Evolutionary conservation across 192 early-diverging fungal genomes (phyloP), one percentile per base, ranked within the genome.

Genomic region (Allomyces macrogynus): DNA sequence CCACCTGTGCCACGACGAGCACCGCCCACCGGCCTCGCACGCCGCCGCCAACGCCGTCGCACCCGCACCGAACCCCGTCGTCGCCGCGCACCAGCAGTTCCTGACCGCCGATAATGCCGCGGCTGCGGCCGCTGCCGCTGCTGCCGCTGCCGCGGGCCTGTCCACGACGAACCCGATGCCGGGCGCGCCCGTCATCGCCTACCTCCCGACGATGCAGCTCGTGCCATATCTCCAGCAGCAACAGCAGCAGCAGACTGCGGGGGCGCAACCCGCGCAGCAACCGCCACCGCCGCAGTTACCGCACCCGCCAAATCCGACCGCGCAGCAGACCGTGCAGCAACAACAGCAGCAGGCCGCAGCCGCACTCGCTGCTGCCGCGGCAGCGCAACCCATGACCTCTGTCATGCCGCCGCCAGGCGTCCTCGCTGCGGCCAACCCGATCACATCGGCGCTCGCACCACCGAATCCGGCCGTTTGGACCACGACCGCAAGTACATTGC

Each of bases 1-100:
- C n/a, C 88, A 93, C 66, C 70, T 93, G 32, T 97, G 94, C 75
- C 89, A 86, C 61, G 89, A 97, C 71, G 91, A 91, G 68, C 16
- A 14, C 16, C 49, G 49, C 49, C 49, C 49, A 5, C 49, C 49
- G 49, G 12, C 49, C 4, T n/a, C 12, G 12, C 49, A 57, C 16
- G 49, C 20, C 12, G 49, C 49, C 49, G 49, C 49, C 49, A 57
- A 57, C 49, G 12, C 61, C 22, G 68, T 43, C 26, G 65, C 64
- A 5, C 40, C 68, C 10, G 61, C 68, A 18, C 60, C 68, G 14
- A 54, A 26, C 24, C 65, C 65, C 18, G 66, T 61, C 62, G 65
- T 60, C 16, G 69, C 32, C 32, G 32, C 32, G 32, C 32, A 40
- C 32, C 32, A 40, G 32, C 32, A 40, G 32, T 40, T 40, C 32